phyloP scores from a whole-genome alignment of 2,329 filamentous ascomycete species.

The Acrocalymma vagum region DNA sequence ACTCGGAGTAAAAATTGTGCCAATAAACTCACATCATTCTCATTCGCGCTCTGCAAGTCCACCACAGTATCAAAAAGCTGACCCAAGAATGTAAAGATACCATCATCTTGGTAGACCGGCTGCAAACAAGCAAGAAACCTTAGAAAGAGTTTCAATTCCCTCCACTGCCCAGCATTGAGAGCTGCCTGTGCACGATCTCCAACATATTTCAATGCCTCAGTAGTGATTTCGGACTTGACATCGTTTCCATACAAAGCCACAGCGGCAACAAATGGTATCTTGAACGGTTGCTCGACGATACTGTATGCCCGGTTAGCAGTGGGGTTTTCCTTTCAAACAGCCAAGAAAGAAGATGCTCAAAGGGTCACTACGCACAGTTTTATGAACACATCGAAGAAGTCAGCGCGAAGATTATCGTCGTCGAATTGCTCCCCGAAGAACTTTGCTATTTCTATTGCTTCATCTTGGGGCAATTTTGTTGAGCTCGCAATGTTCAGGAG shows the following conservation, averaged over 20 bases:
- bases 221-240: conserved; percentile 76
- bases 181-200: conserved; percentile 70
- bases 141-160: conserved; percentile 87
- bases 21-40: conserved; percentile 79
- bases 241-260: conserved; percentile 82
- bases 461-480: conserved; percentile 45
- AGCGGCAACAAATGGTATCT: conserved; percentile 93
- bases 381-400: conserved; percentile 76
- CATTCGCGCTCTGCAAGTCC: conserved; percentile 90
- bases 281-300: conserved; percentile 89
- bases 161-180: conserved; percentile 80
- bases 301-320: conserved; percentile 47
- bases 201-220: conserved; percentile 72
- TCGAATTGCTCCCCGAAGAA: conserved; percentile 78
- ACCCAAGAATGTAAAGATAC: conserved; percentile 83
- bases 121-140: conserved; percentile 91
- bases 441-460: conserved; percentile 57
- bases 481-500: conserved; percentile 49
- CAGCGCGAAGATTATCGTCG: conserved; percentile 78
- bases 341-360: neutral
- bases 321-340: neutral
- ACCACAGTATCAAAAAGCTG: conserved; percentile 93
- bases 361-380: conserved; percentile 69
- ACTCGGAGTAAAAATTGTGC: conserved; percentile 8
- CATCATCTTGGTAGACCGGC: conserved; percentile 80